phyloP scores from a whole-genome alignment of 2,329 filamentous ascomycete genomes.

The Acephala macrosclerotiorum region DNA sequence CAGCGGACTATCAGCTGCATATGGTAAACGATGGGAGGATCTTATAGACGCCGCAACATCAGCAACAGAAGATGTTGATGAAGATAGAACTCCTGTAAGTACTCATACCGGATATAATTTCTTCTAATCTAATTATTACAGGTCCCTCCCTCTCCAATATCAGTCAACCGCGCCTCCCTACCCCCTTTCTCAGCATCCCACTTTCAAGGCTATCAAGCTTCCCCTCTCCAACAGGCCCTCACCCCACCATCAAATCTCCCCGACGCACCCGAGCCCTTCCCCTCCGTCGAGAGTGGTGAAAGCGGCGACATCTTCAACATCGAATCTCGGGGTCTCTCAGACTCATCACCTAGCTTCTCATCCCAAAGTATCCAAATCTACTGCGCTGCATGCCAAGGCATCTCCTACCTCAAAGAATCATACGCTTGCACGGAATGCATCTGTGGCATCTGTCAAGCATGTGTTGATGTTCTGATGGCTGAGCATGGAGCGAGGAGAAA shows the following conservation, averaged over 20 bases:
- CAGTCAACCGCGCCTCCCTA: constrained; percentile 66
- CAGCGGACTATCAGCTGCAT: constrained; percentile 56
- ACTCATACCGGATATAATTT: constrained; percentile 39
- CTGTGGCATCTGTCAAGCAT: constrained; percentile 87
- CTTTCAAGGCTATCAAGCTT: constrained; percentile 81
- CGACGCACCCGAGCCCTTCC: constrained; percentile 79
- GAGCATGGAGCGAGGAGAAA: constrained; percentile 79
- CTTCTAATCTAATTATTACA: constrained; percentile 42
- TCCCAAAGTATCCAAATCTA: constrained; percentile 87
- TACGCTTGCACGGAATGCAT: constrained; percentile 98
- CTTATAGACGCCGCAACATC: constrained; percentile 94
- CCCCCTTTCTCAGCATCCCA: constrained; percentile 66
- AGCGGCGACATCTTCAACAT: constrained; percentile 78
- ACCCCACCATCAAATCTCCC: constrained; percentile 79
- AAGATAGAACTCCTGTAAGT: constrained; percentile 87
- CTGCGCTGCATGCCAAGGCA: constrained; percentile 84
- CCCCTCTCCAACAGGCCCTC: constrained; percentile 87
- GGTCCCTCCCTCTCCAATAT: constrained; percentile 71
- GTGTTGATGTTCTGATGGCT: constrained; percentile 80
- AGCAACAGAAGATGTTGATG: constrained; percentile 88
- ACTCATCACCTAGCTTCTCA: constrained; percentile 77
- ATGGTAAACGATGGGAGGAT: constrained; percentile 95
- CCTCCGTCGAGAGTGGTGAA: constrained; percentile 84
- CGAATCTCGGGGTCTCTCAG: constrained; percentile 65
- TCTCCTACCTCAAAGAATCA: constrained; percentile 80